Conservation (phyloP, 306 rosid species). For the Corylus avellana region DNA sequence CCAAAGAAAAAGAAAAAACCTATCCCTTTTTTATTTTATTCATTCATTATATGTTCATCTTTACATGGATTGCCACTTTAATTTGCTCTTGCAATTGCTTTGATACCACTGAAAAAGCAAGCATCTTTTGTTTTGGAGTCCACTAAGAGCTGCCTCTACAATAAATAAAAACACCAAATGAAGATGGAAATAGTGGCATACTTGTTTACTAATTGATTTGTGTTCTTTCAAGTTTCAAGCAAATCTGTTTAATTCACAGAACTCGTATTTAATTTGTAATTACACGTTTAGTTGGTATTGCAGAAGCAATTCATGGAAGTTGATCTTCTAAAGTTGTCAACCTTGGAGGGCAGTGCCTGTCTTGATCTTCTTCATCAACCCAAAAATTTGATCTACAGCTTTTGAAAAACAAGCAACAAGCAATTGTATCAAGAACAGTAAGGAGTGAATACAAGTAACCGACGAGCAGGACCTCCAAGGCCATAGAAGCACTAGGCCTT, state of each 20-base stretch:
- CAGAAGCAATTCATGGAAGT: constrained; percentile 1
- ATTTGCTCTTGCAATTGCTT: not conserved
- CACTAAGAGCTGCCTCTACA: not conserved
- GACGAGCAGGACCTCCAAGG: not conserved
- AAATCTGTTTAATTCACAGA: not conserved
- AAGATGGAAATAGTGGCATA: not conserved
- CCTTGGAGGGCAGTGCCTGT: not conserved
- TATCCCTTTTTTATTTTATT: not conserved
- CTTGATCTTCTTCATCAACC: not conserved
- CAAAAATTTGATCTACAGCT: not conserved
- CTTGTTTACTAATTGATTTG: not conserved
- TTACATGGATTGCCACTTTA: not conserved
- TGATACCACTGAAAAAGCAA: not conserved
- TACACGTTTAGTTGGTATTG: not conserved
- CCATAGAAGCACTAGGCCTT: not conserved
- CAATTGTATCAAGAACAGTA: not conserved
- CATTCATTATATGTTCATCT: not conserved
- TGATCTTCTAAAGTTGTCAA: not conserved
- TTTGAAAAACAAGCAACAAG: constrained; percentile 11
- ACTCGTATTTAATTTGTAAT: not conserved
- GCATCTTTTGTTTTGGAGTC: not conserved
- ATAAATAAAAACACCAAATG: not conserved
- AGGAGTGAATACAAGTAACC: constrained; percentile 3
- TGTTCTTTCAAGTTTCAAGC: not conserved
- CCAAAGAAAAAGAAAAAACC: not conserved